Evolutionary conservation across 768 basidiomycete species (phyloP), one percentile per base, ranked within the genome.

Genomic region (Royoungia palumana): DNA sequence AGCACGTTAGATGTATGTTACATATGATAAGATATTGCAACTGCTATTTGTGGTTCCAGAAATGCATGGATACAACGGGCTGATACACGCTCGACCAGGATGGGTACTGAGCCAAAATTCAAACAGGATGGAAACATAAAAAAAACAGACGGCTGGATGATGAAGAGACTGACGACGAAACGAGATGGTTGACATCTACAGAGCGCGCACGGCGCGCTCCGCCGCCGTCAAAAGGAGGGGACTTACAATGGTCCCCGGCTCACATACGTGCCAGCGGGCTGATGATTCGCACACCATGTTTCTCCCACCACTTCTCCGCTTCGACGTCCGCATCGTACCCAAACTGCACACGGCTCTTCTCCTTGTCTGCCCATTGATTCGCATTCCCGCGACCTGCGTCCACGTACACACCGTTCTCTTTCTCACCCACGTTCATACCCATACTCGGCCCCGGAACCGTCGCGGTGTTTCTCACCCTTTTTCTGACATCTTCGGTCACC

Each of bases 351-450:
- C 40, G 48, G 44, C 64, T 81, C 71, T 79, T 80, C 43, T 60
- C 64, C 56, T 69, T 72, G 59, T 83, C 81, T 6, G 80, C 79
- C 81, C 81, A 82, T 51, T 79, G 72, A 52, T 82, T 82, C 47
- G 71, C 67, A 54, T 75, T 79, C 21, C 69, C 68, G 21, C 40
- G 52, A 19, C n/a, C 38, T 6, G 27, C 30, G 7, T 50, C 44
- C 1, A 4, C 12, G 22, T 12, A 9, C 5, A 17, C 19, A 27
- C n/a, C 30, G 7, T 34, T 35, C 24, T 16, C 19, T 25, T 32
- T 36, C 22, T 17, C 20, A 24, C 30, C 21, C 22, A 19, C 8
- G 14, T 22, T 12, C 35, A 13, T 5, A 24, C 0, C 19, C 5
- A 20, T 3, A 11, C 22, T 2, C 14, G 11, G 13, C 9, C 14